Evolutionary conservation across 805 yeast genomes (phyloP), one percentile per base, ranked within the genome.

Genomic region (Blastobotrys terrestris): DNA sequence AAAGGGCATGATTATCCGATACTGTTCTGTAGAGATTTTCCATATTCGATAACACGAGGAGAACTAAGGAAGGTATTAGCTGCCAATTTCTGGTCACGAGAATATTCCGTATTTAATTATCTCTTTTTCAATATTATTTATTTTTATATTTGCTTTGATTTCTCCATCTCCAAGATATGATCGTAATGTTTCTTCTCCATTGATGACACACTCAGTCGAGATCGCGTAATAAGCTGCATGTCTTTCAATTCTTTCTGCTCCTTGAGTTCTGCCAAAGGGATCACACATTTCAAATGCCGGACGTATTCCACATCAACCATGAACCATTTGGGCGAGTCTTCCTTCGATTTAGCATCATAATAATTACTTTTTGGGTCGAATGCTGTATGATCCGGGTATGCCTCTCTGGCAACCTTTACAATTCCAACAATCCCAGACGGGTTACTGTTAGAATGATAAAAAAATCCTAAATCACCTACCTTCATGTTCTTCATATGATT

Each of bases 371-470:
- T 67, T 2, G 66, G 55, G 55, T 77, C 76, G 54, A 73, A 74
- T 39, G 72, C 72, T 7, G 68, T 62, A 43, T 52, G 53, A 53
- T 69, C 72, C 1, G 61, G 60, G 53, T 64, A 65, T 1, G 70
- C 69, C 42, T 61, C 66, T 51, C 63, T 65, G 31, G 51, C 57
- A 6, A 69, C 58, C 6, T 52, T 55, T 56, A 66, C 58, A 13
- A 77, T 57, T 2, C 84, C 84, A 4, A 78, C 83, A 14, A 80
- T 72, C 0, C 81, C 84, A 1, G 84, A 84, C 2, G 59, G 60
- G 20, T 73, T 71, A 55, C 84, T 75, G 58, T 79, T 80, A 2
- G 83, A 79, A 54, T 80, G 81, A 55, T 80, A 80, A 54, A 80
- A 79, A 5, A 80, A 67, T 21, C 76, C 74, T 6, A 72, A 50